Evolutionary conservation across 2,329 filamentous ascomycete species (phyloP).

Genomic region (Didymella pinodella): DNA sequence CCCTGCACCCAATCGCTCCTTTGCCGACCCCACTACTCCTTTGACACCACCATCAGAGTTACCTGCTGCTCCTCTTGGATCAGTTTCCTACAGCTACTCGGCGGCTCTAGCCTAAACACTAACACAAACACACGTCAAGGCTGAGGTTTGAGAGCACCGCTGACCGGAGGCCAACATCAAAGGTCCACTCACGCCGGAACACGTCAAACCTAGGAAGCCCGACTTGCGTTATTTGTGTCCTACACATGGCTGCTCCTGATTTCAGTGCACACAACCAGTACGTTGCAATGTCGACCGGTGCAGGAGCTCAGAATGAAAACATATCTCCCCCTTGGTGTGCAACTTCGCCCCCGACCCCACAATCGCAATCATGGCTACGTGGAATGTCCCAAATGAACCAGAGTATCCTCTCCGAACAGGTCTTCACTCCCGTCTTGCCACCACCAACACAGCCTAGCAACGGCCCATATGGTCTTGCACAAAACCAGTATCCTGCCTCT

Average conservation of each 20-base stretch:
- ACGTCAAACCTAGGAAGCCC: constrained; percentile 3
- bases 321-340: constrained; percentile 29
- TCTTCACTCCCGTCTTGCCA: constrained; percentile 22
- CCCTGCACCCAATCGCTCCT: background rate
- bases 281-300: constrained; percentile 26
- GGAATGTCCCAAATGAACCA: constrained; percentile 24
- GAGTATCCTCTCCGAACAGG: constrained; percentile 10
- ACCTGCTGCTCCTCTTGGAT: background rate
- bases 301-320: constrained; percentile 31
- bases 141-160: constrained; percentile 1
- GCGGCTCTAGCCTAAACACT: background rate
- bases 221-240: background rate
- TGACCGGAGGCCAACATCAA: constrained; percentile 3
- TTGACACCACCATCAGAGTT: background rate
- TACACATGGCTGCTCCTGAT: constrained; percentile 41
- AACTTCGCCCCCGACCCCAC: constrained; percentile 26
- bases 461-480: background rate
- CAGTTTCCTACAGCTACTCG: background rate
- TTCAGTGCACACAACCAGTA: constrained; percentile 28
- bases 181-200: constrained; percentile 11
- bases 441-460: constrained; percentile 18
- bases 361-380: constrained; percentile 26
- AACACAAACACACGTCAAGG: background rate
- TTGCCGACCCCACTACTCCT: background rate
- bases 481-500: constrained; percentile 1